Conservation (phyloP, 192 early-diverging fungal species). For the Pecoramyces ruminantium region DNA sequence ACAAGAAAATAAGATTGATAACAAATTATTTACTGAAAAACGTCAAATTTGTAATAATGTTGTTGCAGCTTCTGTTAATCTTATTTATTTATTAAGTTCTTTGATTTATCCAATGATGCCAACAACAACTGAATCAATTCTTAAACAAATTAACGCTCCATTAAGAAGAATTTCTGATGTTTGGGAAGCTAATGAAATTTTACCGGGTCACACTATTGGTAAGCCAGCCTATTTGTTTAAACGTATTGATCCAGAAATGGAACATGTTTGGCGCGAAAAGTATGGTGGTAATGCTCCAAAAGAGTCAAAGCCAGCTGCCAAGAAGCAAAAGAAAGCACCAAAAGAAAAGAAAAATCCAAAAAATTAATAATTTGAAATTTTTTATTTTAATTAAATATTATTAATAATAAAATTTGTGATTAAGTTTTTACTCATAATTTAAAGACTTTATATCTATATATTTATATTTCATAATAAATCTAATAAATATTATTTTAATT, state of each 20-base stretch:
- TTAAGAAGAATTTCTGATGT: conserved; percentile 55
- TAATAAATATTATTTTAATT: too few species aligned
- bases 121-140: conserved; percentile 56
- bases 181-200: conserved; percentile 52
- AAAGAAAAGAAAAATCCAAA: not conserved
- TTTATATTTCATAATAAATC: too few species aligned
- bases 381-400: too few species aligned
- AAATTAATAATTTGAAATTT: too few species aligned
- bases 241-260: conserved; percentile 69
- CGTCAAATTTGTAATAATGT: conserved; percentile 75
- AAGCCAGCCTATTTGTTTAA: conserved; percentile 84
- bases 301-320: not conserved
- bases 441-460: too few species aligned
- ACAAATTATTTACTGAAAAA: conserved; percentile 60
- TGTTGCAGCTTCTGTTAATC: conserved; percentile 60
- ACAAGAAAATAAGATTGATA: conserved; percentile 84
- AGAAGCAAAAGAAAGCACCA: not conserved
- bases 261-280: conserved; percentile 53
- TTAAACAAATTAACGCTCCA: conserved; percentile 69
- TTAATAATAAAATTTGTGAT: too few species aligned
- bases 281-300: conserved; percentile 49
- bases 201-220: conserved; percentile 65
- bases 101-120: conserved; percentile 90
- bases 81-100: conserved; percentile 76
- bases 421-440: too few species aligned